Evolutionary conservation across 306 rosid species (phyloP).

Genomic region (Elaeagnus macrophylla): DNA sequence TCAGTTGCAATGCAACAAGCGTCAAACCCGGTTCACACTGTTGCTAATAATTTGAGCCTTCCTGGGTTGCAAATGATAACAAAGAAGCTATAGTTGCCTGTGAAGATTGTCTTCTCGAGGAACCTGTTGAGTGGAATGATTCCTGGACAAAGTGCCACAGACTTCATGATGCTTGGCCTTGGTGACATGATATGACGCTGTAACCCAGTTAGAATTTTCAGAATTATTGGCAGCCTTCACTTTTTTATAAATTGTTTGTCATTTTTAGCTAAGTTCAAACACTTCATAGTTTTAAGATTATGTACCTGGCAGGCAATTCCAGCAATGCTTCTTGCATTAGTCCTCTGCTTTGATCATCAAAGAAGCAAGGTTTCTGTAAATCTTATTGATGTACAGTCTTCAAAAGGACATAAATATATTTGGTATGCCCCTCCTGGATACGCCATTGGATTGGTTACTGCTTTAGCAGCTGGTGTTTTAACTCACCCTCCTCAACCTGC

Average conservation of each 20-base stretch:
- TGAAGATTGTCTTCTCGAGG: conserved; percentile 92
- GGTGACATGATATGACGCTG: conserved; percentile 78
- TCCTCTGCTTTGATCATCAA: conserved; percentile 86
- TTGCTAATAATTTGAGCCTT: conserved; percentile 90
- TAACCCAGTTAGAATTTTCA: not conserved
- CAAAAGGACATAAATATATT: conserved; percentile 91
- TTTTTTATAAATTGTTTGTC: not conserved
- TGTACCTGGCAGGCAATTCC: conserved; percentile 72
- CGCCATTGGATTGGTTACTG: conserved; percentile 77
- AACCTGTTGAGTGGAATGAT: conserved; percentile 73
- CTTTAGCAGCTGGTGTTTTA: conserved; percentile 89
- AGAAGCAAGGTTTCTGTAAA: conserved; percentile 60
- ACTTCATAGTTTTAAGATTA: not conserved
- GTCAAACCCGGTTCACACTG: conserved; percentile 89
- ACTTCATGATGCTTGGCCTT: conserved; percentile 99
- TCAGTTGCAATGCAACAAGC: conserved; percentile 98
- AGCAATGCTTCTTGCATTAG: conserved; percentile 86
- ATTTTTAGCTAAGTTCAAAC: not conserved
- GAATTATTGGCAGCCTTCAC: too few relatives aligned
- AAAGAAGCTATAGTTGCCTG: conserved; percentile 92
- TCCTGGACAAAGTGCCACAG: conserved; percentile 62
- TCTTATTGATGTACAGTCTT: conserved; percentile 60
- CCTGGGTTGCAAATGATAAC: conserved; percentile 92
- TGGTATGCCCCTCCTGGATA: conserved; percentile 98
- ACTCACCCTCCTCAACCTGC: conserved; percentile 96